Conservation (phyloP, 1,284 basidiomycete genomes). For the Tilletiaria anomala region DNA sequence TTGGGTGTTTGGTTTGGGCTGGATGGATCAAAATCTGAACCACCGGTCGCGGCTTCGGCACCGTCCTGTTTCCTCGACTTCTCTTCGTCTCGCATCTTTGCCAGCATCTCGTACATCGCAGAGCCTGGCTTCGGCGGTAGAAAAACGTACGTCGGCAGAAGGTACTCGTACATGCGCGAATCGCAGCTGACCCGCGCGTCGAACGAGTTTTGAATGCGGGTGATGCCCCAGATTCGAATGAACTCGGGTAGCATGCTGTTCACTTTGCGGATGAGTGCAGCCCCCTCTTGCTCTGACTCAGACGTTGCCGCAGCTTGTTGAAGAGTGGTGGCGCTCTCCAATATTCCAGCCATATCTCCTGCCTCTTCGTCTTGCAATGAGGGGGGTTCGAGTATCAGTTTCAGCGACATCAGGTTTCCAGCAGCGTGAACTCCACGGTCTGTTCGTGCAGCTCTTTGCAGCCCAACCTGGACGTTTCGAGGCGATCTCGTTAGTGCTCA, state of each 20-base stretch:
- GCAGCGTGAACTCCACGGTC: conserved; percentile 97
- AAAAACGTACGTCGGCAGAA: conserved; percentile 84
- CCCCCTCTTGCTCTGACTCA: neutral
- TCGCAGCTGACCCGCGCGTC: conserved; percentile 62
- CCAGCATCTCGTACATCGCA: conserved; percentile 29
- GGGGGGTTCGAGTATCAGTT: conserved; percentile 33
- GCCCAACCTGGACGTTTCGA: conserved; percentile 47
- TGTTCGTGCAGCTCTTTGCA: conserved; percentile 80
- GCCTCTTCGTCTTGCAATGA: conserved; percentile 39
- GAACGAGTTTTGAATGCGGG: conserved; percentile 80
- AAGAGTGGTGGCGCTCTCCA: neutral
- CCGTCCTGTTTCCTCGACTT: conserved; percentile 2
- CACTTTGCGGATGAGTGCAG: conserved; percentile 53
- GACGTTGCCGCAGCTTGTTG: neutral
- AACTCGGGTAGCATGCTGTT: conserved; percentile 76
- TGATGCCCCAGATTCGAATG: conserved; percentile 83
- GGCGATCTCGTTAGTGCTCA: neutral
- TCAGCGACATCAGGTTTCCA: conserved; percentile 57
- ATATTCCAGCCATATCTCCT: neutral
- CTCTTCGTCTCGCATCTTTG: conserved; percentile 7
- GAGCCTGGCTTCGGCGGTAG: conserved; percentile 67
- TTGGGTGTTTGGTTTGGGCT: neutral
- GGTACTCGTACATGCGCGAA: conserved; percentile 90
- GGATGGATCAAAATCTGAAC: no score
- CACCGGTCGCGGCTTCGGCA: neutral